Percentiles rank a stretch among this genome's conserved stretches.
Conservation (phyloP, 1,139 yeast genomes). For the Pichia sp. region DNA sequence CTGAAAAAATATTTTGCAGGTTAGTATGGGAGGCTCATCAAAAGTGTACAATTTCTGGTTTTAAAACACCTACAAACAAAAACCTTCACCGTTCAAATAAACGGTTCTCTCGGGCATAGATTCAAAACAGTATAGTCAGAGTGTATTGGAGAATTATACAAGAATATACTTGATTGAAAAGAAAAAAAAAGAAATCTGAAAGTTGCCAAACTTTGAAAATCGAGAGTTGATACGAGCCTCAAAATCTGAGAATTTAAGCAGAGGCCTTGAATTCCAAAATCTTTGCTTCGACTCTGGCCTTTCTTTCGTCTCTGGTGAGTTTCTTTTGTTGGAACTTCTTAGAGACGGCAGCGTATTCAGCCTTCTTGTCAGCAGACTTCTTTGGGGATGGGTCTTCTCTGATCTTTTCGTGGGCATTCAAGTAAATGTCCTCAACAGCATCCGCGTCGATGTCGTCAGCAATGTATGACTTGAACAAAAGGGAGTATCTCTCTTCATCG, state of each 20-base stretch:
- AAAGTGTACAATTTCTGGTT: neutral
- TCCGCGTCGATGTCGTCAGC: slow-evolving; percentile 98
- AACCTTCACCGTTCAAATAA: neutral
- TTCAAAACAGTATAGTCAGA: neutral
- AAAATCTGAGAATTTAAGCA: slow-evolving; percentile 14
- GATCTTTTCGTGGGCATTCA: slow-evolving; percentile 91
- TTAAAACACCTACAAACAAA: neutral
- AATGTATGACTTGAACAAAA: slow-evolving; percentile 93
- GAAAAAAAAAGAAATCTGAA: neutral
- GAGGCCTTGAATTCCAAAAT: slow-evolving; percentile 76
- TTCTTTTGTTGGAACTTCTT: slow-evolving; percentile 86
- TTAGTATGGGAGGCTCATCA: slow-evolving; percentile 2
- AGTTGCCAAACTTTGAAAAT: neutral
- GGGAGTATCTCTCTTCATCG: slow-evolving; percentile 99
- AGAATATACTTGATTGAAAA: neutral
- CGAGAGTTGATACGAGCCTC: neutral
- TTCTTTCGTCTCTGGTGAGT: slow-evolving; percentile 89
- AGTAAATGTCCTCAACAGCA: slow-evolving; percentile 91
- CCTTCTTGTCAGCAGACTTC: slow-evolving; percentile 94
- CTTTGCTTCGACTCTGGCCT: slow-evolving; percentile 85
- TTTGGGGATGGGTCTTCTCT: slow-evolving; percentile 94
- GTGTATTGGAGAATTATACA: neutral
- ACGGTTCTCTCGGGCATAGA: neutral
- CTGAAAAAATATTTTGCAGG: neutral
- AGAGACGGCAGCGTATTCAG: slow-evolving; percentile 95